Evolutionary conservation across 805 yeast species (phyloP).

Genomic region (Candida odintsovae): DNA sequence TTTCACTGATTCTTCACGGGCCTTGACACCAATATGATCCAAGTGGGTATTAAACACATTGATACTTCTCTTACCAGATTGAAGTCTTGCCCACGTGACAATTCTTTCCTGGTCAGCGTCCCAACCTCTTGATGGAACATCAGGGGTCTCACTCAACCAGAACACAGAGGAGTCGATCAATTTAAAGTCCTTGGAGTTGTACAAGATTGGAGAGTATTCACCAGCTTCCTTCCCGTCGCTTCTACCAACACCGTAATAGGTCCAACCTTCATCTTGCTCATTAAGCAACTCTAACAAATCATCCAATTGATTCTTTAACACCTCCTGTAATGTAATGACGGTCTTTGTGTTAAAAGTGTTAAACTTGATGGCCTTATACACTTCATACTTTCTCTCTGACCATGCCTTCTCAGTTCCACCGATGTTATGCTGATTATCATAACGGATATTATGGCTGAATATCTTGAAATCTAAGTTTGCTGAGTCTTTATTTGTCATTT

Average conservation of each 20-base stretch:
- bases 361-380: constrained; percentile 36
- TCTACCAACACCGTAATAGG: constrained; percentile 45
- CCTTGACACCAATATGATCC: constrained; percentile 41
- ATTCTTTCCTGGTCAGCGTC: constrained; percentile 40
- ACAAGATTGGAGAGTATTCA: constrained; percentile 46
- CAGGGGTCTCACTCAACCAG: constrained; percentile 54
- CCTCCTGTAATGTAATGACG: constrained; percentile 46
- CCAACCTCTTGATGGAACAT: constrained; percentile 46
- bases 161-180: constrained; percentile 36
- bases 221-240: constrained; percentile 46
- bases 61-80: constrained; percentile 18
- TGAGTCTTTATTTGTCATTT: neutral
- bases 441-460: constrained; percentile 42
- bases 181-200: constrained; percentile 31
- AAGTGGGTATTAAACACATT: constrained; percentile 43
- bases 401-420: constrained; percentile 39
- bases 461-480: constrained; percentile 9
- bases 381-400: constrained; percentile 33
- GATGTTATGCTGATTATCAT: constrained; percentile 29
- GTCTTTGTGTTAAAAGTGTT: constrained; percentile 28
- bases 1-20: constrained; percentile 41
- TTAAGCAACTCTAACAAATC: constrained; percentile 34
- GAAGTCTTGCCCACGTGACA: constrained; percentile 29
- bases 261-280: constrained; percentile 30
- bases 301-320: constrained; percentile 36